Evolutionary conservation across 2,329 filamentous ascomycete genomes (phyloP), one percentile per base, ranked within the genome.

Genomic region (Arthrocladium fulminans): DNA sequence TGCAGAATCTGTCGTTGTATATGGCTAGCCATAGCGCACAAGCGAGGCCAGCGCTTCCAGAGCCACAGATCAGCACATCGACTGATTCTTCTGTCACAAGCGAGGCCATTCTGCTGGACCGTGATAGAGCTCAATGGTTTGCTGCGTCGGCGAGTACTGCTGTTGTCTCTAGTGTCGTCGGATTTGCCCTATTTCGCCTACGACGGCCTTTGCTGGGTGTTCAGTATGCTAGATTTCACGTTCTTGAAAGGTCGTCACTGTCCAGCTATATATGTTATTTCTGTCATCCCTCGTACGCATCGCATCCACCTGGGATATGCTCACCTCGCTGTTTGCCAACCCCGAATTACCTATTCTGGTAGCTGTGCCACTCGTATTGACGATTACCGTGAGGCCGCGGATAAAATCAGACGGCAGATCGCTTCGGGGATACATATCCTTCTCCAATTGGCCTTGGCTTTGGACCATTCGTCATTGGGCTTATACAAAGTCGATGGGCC

Each of bases 1-100:
- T 73, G 65, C 73, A 80, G 43, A 35, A 45, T 20, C 65, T 62
- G 52, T 82, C 67, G n/a, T 73, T 72, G 60, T 72, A 74, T 19
- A 73, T 73, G 1, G 79, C 69, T 2, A 83, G 73, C 79, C 78
- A 83, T 23, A 75, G 68, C 9, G 75, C 79, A 4, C 78, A 76
- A 55, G 73, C 77, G 44, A 83, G 69, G 15, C 80, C 80, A 3
- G 80, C 80, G 1, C 77, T 80, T 24, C 80, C 80, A 47, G 72
- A 74, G 49, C 80, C 79, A 50, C 71, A 73, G 53, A 83, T 82
- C 13, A 83, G 62, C 13, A 83, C 76, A 55, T 81, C 75, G 15
- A 45, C 43, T 13, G 5, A 3, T 9, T 45, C 43, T 23, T 44
- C 41, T 17, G 24, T 19, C 7, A 17, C 8, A 7, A n/a, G 3